These are phyloP conservation scores for Leptographium lundbergii DNA, from an alignment of 2,329 filamentous ascomycete species.

Conservation along the genomic window DNA sequence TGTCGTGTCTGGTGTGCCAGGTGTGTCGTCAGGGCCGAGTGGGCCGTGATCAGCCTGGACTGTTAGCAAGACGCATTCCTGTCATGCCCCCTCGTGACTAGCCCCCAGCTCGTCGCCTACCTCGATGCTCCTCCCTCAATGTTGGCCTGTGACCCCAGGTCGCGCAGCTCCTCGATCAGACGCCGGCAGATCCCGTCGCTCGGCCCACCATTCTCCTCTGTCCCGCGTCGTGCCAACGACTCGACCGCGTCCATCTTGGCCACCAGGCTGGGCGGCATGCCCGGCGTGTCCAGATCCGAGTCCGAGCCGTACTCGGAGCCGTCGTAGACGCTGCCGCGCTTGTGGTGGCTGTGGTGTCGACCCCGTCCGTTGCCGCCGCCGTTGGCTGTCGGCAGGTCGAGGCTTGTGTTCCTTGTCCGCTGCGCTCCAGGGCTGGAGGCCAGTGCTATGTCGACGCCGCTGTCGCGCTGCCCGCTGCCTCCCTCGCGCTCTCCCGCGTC, in stretches of 20 bases:
- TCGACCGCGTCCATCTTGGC: constrained; percentile 62
- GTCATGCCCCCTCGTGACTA: no score
- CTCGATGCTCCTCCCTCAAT: constrained; percentile 62
- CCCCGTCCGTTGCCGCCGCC: constrained; percentile 6
- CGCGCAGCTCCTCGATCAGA: constrained; percentile 55
- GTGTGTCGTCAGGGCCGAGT: constrained; percentile 62
- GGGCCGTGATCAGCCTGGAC: constrained; percentile 59
- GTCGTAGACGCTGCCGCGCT: constrained; percentile 50
- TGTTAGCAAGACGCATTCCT: no score
- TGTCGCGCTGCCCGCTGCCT: constrained; percentile 20
- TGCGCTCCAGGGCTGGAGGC: constrained; percentile 3
- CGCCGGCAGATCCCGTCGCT: constrained; percentile 55
- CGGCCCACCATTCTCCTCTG: constrained; percentile 52
- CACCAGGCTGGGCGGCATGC: constrained; percentile 53
- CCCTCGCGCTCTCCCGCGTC: constrained; percentile 12
- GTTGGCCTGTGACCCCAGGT: constrained; percentile 59
- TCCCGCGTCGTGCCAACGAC: constrained; percentile 51
- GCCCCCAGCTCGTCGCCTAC: constrained; percentile 24
- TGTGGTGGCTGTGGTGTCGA: constrained; percentile 24
- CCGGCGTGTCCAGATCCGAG: constrained; percentile 55
- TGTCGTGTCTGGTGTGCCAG: constrained; percentile 63
- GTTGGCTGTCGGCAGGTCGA: constrained; percentile 30
- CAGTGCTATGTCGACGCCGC: constrained; percentile 26
- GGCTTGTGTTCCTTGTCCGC: constrained; percentile 22
- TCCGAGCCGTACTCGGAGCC: constrained; percentile 65